Conservation (phyloP, 176 grass and related monocot genomes). For the Carex myosuroides region DNA sequence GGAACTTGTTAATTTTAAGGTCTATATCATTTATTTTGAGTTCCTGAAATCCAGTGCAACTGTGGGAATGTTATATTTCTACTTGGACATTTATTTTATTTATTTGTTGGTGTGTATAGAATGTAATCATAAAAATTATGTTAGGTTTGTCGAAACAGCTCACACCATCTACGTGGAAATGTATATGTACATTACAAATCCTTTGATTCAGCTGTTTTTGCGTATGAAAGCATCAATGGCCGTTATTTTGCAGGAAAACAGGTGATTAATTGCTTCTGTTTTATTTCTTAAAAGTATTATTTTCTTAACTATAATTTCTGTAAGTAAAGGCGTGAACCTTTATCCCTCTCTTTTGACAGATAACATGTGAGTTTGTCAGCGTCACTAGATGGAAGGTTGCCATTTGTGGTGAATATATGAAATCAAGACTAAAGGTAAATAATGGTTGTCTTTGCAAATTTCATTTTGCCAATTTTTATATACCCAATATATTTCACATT, state of each 20-base stretch:
- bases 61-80: neutral
- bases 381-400: slow-evolving; percentile 92
- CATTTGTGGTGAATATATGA: slow-evolving; percentile 97
- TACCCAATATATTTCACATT: neutral
- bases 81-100: neutral
- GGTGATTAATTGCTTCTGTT: slow-evolving; percentile 28
- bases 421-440: slow-evolving; percentile 84
- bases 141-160: slow-evolving; percentile 96
- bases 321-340: neutral
- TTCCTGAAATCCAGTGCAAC: neutral
- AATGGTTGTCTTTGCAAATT: neutral
- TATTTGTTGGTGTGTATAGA: neutral
- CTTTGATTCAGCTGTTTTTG: slow-evolving; percentile 84
- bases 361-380: slow-evolving; percentile 80
- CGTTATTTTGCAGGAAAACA: slow-evolving; percentile 94
- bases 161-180: slow-evolving; percentile 90
- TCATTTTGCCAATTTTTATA: neutral
- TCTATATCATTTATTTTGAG: slow-evolving; percentile 16
- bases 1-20: slow-evolving; percentile 96
- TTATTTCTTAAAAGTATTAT: neutral
- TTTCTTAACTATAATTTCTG: neutral
- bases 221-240: slow-evolving; percentile 76
- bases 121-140: slow-evolving; percentile 27
- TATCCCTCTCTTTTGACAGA: slow-evolving; percentile 32
- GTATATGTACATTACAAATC: slow-evolving; percentile 88